A percentile compares a stretch with the other conserved stretches of the same genome.
Evolutionary conservation across 2,329 filamentous ascomycete genomes (phyloP).

Genomic region (Tolypocladium ophioglossoides): DNA sequence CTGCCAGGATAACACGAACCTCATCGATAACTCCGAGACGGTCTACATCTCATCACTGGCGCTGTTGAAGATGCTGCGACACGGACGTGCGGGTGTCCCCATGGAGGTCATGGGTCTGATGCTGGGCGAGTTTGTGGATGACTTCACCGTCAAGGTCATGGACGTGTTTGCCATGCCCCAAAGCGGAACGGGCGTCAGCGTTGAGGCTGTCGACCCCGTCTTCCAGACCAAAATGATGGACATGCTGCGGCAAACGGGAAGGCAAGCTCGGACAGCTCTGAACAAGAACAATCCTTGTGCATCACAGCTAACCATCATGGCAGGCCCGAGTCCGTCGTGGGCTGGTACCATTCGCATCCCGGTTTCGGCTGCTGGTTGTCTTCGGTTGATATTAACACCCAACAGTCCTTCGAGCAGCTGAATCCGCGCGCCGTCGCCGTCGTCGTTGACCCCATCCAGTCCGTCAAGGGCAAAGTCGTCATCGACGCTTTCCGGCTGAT

Average conservation of each 20-base stretch:
- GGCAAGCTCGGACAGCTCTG: constrained; percentile 42
- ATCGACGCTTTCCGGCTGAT: constrained; percentile 98
- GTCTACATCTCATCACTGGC: constrained; percentile 98
- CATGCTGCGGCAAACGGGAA: constrained; percentile 93
- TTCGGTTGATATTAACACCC: constrained; percentile 97
- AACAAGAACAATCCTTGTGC: constrained; percentile 4
- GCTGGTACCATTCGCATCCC: constrained; percentile 99
- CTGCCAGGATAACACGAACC: constrained; percentile 71
- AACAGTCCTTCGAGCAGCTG: constrained; percentile 98
- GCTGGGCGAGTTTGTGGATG: constrained; percentile 97
- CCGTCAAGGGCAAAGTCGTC: constrained; percentile 98
- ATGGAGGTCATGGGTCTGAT: constrained; percentile 99
- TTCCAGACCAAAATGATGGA: constrained; percentile 99
- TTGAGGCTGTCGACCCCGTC: constrained; percentile 95
- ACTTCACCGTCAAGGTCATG: constrained; percentile 96
- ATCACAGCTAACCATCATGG: constrained; percentile 1
- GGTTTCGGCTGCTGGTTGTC: constrained; percentile 99
- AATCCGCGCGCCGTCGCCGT: constrained; percentile 94
- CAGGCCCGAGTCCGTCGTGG: constrained; percentile 92
- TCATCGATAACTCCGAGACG: constrained; percentile 98
- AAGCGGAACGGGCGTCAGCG: constrained; percentile 93
- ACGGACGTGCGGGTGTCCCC: constrained; percentile 91
- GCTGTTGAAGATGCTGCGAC: constrained; percentile 95
- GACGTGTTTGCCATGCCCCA: constrained; percentile 99
- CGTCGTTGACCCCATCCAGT: constrained; percentile 97